Conservation (phyloP, 208 protist genomes). For the Acanthamoeba royreba region DNA sequence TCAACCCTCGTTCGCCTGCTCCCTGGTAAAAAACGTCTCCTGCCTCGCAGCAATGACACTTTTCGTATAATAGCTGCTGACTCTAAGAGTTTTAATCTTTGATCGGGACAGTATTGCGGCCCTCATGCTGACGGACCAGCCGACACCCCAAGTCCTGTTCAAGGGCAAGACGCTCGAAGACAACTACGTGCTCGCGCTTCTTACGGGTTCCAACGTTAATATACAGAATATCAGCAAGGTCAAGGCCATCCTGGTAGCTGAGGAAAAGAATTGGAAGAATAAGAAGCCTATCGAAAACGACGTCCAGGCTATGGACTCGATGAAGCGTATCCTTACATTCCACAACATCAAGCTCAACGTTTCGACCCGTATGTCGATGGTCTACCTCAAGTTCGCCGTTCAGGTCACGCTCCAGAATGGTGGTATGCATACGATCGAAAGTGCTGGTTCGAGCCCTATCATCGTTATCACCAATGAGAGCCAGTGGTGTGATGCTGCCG, state of each 20-base stretch:
- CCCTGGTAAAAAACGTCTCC: no score
- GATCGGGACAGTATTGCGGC: not conserved
- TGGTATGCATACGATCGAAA: constrained; percentile 49
- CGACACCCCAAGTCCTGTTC: constrained; percentile 61
- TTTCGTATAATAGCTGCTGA: not conserved
- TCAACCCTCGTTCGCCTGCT: not conserved
- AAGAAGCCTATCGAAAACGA: constrained; percentile 43
- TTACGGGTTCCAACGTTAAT: not conserved
- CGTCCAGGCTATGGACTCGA: not conserved
- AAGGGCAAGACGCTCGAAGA: constrained; percentile 52
- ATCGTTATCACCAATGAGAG: constrained; percentile 68
- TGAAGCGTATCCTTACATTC: not conserved
- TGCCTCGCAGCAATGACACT: no score
- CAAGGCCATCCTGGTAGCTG: not conserved
- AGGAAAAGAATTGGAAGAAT: constrained; percentile 33
- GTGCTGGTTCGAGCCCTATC: constrained; percentile 34
- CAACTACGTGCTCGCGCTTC: not conserved
- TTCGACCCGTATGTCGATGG: constrained; percentile 59
- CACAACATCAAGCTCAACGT: constrained; percentile 61
- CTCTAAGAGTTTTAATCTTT: not conserved
- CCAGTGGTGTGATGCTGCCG: constrained; percentile 64
- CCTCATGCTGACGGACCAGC: constrained; percentile 54
- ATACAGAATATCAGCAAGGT: constrained; percentile 7
- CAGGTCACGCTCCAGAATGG: not conserved
- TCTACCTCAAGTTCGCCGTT: constrained; percentile 53